Conservation (phyloP, 129 eudicot species). For the Glebionis coronaria region DNA sequence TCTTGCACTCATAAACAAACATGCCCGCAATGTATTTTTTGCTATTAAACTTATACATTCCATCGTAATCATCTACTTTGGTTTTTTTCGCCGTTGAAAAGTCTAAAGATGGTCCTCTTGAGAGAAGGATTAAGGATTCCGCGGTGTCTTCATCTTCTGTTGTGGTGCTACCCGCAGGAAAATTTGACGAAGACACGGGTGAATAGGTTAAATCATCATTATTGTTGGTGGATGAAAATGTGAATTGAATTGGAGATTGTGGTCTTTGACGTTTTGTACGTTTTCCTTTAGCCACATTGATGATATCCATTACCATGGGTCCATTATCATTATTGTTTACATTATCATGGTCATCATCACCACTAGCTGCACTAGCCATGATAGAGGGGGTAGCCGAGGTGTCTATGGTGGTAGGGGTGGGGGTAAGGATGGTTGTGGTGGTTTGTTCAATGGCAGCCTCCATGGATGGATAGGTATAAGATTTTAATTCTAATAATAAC, state of each 20-base stretch:
- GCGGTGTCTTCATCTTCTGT: slow-evolving; percentile 70
- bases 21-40: slow-evolving; percentile 39
- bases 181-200: slow-evolving; percentile 29
- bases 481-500: slow-evolving; percentile 2
- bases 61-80: slow-evolving; percentile 13
- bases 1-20: slow-evolving; percentile 64
- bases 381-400: neutral
- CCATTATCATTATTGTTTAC: slow-evolving; percentile 5
- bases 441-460: slow-evolving; percentile 29
- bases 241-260: slow-evolving; percentile 64
- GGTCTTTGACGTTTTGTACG: slow-evolving; percentile 81
- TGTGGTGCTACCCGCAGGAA: slow-evolving; percentile 33
- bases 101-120: slow-evolving; percentile 41
- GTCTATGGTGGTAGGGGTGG: neutral
- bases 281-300: slow-evolving; percentile 55
- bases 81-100: neutral
- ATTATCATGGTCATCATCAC: neutral
- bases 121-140: slow-evolving; percentile 55
- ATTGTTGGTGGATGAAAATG: slow-evolving; percentile 31
- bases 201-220: slow-evolving; percentile 20
- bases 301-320: slow-evolving; percentile 22
- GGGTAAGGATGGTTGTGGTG: slow-evolving; percentile 1
- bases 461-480: slow-evolving; percentile 31
- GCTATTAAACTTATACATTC: slow-evolving; percentile 41
- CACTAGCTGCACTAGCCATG: neutral